Evolutionary conservation across 306 rosid genomes (phyloP), one percentile per base, ranked within the genome.

Genomic region (Fagus crenata): DNA sequence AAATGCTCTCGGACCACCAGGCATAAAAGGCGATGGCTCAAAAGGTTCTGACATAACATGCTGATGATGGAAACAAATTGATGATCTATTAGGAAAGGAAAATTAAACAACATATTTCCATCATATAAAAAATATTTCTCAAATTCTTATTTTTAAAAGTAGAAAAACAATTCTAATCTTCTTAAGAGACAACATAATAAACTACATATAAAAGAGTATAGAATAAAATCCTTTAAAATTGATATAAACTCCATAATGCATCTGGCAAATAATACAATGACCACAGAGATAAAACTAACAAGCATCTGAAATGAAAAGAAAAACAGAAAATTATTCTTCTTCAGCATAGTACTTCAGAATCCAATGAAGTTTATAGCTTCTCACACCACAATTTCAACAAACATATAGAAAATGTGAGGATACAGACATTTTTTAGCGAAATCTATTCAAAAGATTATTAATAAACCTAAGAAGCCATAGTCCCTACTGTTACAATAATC

Each of bases 11-110:
- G 82, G 61, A 32, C 86, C 92, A 77, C 92, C 90, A 37, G 97
- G 96, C 79, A 95, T 85, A 77, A 95, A 95, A 65, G 97, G 95
- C 1, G 97, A 95, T 42, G 96, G 96, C 82, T 92, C 97, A 78
- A 90, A 95, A 54, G 96, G 89, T 81, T 95, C 97, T 69, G 98
- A 82, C 42, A 89, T 89, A 75, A 86, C 96, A 78, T 95, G 96
- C 98, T 95, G 92, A 75, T 43, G 63, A 75, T 54, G 69, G 71
- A 78, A 74, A 87, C 61, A 73, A 67, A 74, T 81, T 73, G 49
- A 39, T 40, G 61, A 54, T 41, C 72, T 43, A 78, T 56, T 65
- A 51, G 53, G 43, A 64, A 49, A 31, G 9, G 43, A 75, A 32
- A 36, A 54, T 11, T 3, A 8, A 6, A 31, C 42, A 61, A 51